Base-by-base conservation (phyloP, 1,284 basidiomycete species). In the Apiotrichum sp. region DNA sequence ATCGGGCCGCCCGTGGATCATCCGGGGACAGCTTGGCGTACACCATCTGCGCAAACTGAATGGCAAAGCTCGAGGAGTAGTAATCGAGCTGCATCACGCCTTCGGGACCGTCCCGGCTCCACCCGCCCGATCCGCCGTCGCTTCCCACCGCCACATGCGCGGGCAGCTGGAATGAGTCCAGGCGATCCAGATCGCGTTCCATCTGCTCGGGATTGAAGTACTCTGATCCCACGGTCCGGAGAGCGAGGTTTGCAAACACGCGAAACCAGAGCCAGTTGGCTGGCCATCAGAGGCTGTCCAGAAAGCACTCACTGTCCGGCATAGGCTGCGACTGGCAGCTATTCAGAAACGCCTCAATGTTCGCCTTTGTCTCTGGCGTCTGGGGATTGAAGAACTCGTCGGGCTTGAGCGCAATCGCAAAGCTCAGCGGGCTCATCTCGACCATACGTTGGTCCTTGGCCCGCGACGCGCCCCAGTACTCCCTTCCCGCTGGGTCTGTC, bases 221-320 rank as follows among this genome's bases (percentile, higher is more conserved):
- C 6, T 79, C 66, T 3, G 85, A 86, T 4, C 82, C 83, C 39
- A 83, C 84, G 57, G 81, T 81, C 5, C 80, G 80, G 29, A 88
- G 75, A 3, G 85, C 86, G 10, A 88, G 80, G 67, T 88, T 88
- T n/a, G 86, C 83, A 64, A 87, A 87, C 0, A 87, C 86, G 57
- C 86, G 79, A 74, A 88, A 88, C 86, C 86, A 88, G 4, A 89
- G 78, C 86, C 86, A 88, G 67, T 88, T 88, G 14, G 86, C 87
- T 75, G 47, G 29, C 6, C 16, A 46, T 57, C 40, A 61, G 55
- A 47, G 2, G 2, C 10, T n/a, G 7, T 7, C 29, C 29, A 29
- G 3, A 49, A 14, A 9, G 22, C n/a, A 63, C 73, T 62, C 56
- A 75, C 75, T 78, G 56, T 78, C 75, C 32, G 77, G 76, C 76